Conservation (phyloP, 116 monocot genomes). For the Phalaenopsis hybrid region DNA sequence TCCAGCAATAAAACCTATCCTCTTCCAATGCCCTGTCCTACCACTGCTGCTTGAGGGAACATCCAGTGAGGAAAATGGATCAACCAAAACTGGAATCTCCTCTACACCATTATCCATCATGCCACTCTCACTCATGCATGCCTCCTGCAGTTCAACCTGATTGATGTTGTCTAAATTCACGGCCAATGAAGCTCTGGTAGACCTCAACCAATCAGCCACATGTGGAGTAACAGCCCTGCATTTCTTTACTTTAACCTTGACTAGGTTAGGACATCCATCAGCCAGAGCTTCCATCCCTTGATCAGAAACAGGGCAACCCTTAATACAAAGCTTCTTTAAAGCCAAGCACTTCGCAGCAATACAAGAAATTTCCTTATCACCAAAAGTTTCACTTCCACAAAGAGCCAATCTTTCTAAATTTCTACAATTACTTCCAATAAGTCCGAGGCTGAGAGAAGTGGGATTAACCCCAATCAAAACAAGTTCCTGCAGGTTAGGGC, state of each 20-base stretch:
- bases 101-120: conserved; percentile 31
- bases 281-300: conserved; percentile 57
- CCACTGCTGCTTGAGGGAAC: conserved; percentile 28
- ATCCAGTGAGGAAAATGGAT: conserved; percentile 17
- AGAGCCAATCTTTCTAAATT: conserved; percentile 55
- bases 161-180: conserved; percentile 38
- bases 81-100: conserved; percentile 17
- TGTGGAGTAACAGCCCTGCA: conserved; percentile 52
- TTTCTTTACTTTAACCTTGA: conserved; percentile 73
- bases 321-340: conserved; percentile 69
- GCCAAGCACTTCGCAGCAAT: conserved; percentile 47
- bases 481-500: conserved; percentile 61
- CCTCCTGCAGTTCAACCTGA: conserved; percentile 27
- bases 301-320: conserved; percentile 62
- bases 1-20: conserved; percentile 16
- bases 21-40: conserved; percentile 26
- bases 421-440: conserved; percentile 43
- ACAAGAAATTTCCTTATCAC: conserved; percentile 58
- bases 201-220: conserved; percentile 41
- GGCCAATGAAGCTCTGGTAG: conserved; percentile 25
- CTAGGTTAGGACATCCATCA: conserved; percentile 54
- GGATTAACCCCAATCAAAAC: conserved; percentile 59
- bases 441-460: conserved; percentile 30
- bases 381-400: conserved; percentile 56
- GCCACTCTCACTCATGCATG: conserved; percentile 29